Conservation (phyloP, 106 monocot genomes). For the Acanthochlamys bracteata region DNA sequence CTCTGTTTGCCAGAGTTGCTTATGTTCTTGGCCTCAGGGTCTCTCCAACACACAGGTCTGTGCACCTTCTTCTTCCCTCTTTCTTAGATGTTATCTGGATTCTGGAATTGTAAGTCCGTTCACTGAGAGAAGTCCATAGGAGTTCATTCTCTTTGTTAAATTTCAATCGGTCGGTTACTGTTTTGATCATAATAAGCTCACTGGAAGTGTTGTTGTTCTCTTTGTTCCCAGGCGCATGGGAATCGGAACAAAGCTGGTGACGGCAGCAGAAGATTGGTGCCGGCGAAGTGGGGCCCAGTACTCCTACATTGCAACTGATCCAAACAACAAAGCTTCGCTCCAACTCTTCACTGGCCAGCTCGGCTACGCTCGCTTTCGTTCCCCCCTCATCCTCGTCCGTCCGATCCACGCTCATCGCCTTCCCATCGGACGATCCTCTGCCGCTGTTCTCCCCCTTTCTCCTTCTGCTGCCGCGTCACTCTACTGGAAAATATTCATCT, state of each 20-base stretch:
- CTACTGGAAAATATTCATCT: constrained; percentile 26
- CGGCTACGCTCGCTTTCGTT: constrained; percentile 44
- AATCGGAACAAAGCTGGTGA: constrained; percentile 37
- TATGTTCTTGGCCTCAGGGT: constrained; percentile 65
- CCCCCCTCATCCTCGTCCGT: constrained; percentile 36
- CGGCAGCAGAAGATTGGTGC: constrained; percentile 41
- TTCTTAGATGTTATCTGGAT: background rate
- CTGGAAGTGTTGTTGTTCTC: background rate
- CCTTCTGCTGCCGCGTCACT: constrained; percentile 22
- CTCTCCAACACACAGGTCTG: constrained; percentile 41
- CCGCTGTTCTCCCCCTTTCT: constrained; percentile 33
- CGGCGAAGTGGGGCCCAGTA: constrained; percentile 29
- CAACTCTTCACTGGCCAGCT: constrained; percentile 41
- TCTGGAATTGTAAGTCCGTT: too few species aligned
- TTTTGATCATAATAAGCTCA: too few species aligned
- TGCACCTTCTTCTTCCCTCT: background rate
- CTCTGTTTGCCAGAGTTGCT: constrained; percentile 30
- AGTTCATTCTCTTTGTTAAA: too few species aligned
- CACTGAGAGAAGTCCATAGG: too few species aligned
- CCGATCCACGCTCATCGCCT: constrained; percentile 58
- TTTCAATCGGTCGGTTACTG: too few species aligned
- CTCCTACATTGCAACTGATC: constrained; percentile 64
- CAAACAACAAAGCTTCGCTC: constrained; percentile 43
- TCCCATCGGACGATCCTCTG: background rate
- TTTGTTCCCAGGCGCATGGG: constrained; percentile 32